Percentiles rank a stretch among this genome's conserved stretches.
These are phyloP conservation scores for Tolypocladium ophioglossoides DNA, from an alignment of 2,329 filamentous ascomycete species.

Conservation along the genomic window DNA sequence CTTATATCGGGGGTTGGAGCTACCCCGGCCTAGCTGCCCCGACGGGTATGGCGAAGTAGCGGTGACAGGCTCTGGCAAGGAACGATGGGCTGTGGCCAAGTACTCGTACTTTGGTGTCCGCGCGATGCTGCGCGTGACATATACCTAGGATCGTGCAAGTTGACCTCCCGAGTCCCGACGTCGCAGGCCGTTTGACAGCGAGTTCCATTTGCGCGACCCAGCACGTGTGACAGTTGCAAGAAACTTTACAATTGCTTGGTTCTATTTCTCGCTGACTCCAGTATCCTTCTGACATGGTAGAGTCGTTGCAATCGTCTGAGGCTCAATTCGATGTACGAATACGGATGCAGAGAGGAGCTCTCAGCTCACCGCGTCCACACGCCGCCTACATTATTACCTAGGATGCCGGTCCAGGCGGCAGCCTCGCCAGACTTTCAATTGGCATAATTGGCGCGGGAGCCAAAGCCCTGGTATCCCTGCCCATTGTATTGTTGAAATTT, in stretches of 20 bases:
- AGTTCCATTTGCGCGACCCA: background rate
- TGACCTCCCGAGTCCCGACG: background rate
- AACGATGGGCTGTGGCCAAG: background rate
- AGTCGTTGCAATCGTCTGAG: too few relatives aligned
- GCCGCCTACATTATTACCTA: too few relatives aligned
- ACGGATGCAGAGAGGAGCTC: too few relatives aligned
- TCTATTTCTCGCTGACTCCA: background rate
- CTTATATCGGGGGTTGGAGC: background rate
- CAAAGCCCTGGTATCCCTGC: too few relatives aligned
- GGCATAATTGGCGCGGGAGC: too few relatives aligned
- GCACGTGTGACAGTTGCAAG: background rate
- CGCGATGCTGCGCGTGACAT: background rate
- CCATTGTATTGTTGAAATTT: too few relatives aligned
- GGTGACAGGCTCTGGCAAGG: background rate
- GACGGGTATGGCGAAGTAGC: background rate
- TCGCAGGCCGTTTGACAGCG: too few relatives aligned
- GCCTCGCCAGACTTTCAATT: too few relatives aligned
- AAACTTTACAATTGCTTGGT: background rate
- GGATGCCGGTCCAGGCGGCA: too few relatives aligned
- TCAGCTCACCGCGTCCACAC: too few relatives aligned
- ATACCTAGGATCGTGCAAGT: background rate
- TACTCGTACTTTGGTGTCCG: background rate
- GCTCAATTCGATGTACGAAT: too few relatives aligned
- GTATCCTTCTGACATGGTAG: background rate
- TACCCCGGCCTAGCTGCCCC: background rate